These are phyloP conservation scores for Podospora sp. DNA, from an alignment of 495 filamentous ascomycete species.

Conservation along the genomic window DNA sequence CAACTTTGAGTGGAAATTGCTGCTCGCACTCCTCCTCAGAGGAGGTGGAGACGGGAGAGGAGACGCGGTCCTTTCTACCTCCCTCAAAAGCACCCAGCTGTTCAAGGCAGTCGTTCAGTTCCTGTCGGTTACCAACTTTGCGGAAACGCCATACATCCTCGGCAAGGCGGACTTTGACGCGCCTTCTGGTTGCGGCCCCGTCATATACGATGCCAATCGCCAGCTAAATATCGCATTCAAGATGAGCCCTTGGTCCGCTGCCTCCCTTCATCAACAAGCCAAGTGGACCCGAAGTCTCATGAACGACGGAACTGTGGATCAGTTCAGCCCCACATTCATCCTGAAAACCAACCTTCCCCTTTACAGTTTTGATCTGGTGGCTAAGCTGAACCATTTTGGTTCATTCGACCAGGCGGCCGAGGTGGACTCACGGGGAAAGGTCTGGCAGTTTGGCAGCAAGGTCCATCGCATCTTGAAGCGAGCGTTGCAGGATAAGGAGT, in stretches of 20 bases:
- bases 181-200: conserved; percentile 38
- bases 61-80: conserved; percentile 68
- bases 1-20: conserved; percentile 82
- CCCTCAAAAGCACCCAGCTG: conserved; percentile 88
- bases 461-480: conserved; percentile 64
- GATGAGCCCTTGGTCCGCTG: conserved; percentile 86
- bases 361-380: conserved; percentile 69
- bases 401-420: conserved; percentile 20
- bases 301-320: conserved; percentile 71
- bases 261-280: conserved; percentile 69
- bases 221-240: conserved; percentile 86
- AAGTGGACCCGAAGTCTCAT: conserved; percentile 69
- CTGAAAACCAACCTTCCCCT: conserved; percentile 66
- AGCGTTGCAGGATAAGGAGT: conserved; percentile 55
- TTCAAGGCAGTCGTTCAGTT: conserved; percentile 92
- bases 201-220: conserved; percentile 70
- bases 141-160: conserved; percentile 62
- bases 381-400: conserved; percentile 31
- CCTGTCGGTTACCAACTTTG: conserved; percentile 69
- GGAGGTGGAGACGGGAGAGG: conserved; percentile 66
- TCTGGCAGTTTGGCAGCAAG: conserved; percentile 45
- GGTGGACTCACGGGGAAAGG: conserved; percentile 37
- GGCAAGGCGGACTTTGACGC: conserved; percentile 41
- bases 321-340: conserved; percentile 83
- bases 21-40: conserved; percentile 80